phyloP scores from a whole-genome alignment of 2,329 filamentous ascomycete genomes.

The Trichoderma breve region DNA sequence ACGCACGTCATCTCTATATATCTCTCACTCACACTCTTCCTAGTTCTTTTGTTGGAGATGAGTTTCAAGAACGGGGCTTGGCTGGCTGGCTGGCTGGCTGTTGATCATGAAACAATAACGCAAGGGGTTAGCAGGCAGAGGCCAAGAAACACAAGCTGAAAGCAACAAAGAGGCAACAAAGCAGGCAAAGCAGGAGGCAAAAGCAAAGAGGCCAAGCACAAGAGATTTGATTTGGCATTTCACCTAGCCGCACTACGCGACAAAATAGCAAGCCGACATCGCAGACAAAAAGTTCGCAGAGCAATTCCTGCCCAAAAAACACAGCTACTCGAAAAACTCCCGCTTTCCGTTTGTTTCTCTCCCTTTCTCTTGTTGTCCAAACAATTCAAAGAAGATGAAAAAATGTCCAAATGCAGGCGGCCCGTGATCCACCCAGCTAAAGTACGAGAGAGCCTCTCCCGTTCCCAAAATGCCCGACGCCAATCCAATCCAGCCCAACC shows the following conservation, averaged over 20 bases:
- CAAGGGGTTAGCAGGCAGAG: neutral
- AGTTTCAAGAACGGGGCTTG: neutral
- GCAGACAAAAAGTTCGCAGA: neutral
- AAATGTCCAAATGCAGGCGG: neutral
- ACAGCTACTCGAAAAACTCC: constrained; percentile 4
- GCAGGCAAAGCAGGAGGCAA: neutral
- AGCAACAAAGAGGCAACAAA: neutral
- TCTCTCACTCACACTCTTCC: neutral
- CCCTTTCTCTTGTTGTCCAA: neutral
- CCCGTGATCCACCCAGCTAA: neutral
- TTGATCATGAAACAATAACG: neutral
- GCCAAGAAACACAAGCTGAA: neutral
- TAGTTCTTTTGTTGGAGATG: neutral
- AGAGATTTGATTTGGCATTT: constrained; percentile 6
- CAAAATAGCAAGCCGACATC: constrained; percentile 4
- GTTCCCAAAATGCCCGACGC: constrained; percentile 6
- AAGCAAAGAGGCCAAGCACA: neutral
- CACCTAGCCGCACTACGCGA: constrained; percentile 11
- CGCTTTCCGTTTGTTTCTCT: neutral
- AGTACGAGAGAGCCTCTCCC: constrained; percentile 5
- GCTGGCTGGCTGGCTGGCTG: neutral
- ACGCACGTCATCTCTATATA: neutral
- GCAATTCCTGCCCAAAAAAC: neutral
- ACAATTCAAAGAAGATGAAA: neutral
- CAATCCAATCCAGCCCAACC: neutral